Base-by-base conservation (phyloP, 1,284 basidiomycete genomes). In the Coriolopsis trogii region DNA sequence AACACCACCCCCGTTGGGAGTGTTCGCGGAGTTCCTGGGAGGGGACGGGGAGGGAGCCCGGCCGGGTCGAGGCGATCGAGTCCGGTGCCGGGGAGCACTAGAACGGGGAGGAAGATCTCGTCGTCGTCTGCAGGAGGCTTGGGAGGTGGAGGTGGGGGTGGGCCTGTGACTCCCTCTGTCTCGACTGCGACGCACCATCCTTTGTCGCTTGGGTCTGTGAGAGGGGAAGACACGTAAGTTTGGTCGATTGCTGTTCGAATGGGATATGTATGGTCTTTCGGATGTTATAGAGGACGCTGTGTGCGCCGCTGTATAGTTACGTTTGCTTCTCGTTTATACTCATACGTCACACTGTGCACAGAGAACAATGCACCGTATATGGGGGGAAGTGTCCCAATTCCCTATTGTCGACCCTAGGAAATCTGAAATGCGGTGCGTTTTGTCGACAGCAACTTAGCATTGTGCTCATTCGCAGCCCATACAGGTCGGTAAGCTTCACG, bases 21-120 rank as follows among this genome's bases (percentile, higher is more conserved):
- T 66, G 12, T 55, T 18, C 46, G 50, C n/a, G 52, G 52, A 12
- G 8, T 47, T 21, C 68, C 71, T 24, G 64, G 65, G 28, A 55
- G 60, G 16, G 68, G 64, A 45, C 72, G 70, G 53, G 62, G 55
- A 37, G 66, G 68, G 44, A 76, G 73, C 39, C 74, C 77, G 1
- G 66, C 66, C 23, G 67, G 70, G 57, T 72, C 74, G 54, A 61
- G 75, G 66, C 60, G 70, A 59, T 70, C 75, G 54, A 77, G 75
- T 60, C 76, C 75, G 4, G 65, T 70, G 47, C 69, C 76, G 3
- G 50, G 46, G n/a, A 37, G 47, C 12, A 25, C 25, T 2, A 12
- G 51, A 26, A 53, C 38, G 24, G 51, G 51, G 23, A 42, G 53
- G 29, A 55, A 42, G 45, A 48, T 48, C 20, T 59, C 57, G 13